Evolutionary conservation across 2,329 filamentous ascomycete genomes (phyloP).

Genomic region (Myriosclerotinia curreyana): DNA sequence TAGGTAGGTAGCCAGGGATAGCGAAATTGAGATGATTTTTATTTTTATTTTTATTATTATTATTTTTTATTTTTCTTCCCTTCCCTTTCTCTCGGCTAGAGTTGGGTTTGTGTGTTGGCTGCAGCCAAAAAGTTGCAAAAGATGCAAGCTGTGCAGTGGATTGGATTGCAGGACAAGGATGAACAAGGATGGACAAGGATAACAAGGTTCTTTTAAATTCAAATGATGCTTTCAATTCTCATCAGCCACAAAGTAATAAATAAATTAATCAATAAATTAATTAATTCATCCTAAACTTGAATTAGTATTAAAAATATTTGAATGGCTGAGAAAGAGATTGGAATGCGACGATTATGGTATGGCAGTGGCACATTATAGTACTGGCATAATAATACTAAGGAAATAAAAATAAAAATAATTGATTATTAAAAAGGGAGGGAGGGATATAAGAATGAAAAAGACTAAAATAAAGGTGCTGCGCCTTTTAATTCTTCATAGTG

Average conservation of each 20-base stretch:
- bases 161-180: not conserved
- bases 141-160: slow-evolving; percentile 1
- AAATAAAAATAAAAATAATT: too few species aligned
- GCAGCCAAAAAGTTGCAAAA: not conserved
- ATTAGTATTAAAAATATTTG: slow-evolving; percentile 3
- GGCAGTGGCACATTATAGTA: too few species aligned
- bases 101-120: slow-evolving; percentile 11
- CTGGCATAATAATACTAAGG: not conserved
- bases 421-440: too few species aligned
- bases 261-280: not conserved
- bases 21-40: not conserved
- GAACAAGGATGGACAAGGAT: not conserved
- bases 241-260: slow-evolving; percentile 16
- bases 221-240: slow-evolving; percentile 17
- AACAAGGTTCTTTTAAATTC: not conserved
- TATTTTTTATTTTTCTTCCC: not conserved
- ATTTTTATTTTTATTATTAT: not conserved
- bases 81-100: not conserved
- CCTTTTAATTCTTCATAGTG: too few species aligned
- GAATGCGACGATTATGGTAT: not conserved
- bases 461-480: not conserved
- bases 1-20: slow-evolving; percentile 16
- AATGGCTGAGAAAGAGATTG: too few species aligned
- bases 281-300: not conserved
- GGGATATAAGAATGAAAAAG: not conserved